These are phyloP conservation scores for Thuidium tamariscinum DNA, from an alignment of 225 moss, liverwort and hornwort genomes.

Conservation along the genomic window DNA sequence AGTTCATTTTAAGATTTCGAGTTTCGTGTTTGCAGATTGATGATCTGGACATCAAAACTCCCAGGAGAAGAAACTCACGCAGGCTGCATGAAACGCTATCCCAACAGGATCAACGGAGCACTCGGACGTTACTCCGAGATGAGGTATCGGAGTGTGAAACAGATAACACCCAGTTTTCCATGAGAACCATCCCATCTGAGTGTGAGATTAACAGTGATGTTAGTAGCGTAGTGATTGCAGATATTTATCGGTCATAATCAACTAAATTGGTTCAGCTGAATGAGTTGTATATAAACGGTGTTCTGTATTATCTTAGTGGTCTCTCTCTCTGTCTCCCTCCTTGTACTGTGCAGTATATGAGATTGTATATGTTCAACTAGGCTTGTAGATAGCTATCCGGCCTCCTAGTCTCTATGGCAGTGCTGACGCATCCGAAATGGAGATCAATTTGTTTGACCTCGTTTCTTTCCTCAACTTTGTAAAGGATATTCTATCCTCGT, in stretches of 20 bases:
- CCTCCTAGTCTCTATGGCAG: slow-evolving; percentile 25
- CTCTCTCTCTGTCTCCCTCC: neutral
- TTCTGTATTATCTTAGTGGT: neutral
- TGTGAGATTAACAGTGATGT: slow-evolving; percentile 16
- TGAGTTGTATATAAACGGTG: slow-evolving; percentile 34
- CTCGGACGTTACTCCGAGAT: neutral
- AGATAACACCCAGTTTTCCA: neutral
- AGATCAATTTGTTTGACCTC: neutral
- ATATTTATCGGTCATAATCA: slow-evolving; percentile 1
- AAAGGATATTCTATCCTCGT: neutral
- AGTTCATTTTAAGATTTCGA: neutral
- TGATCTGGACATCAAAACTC: slow-evolving; percentile 15
- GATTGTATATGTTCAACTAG: neutral
- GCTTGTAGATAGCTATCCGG: slow-evolving; percentile 9
- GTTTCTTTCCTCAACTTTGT: neutral
- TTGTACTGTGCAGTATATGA: neutral
- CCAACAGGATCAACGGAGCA: slow-evolving; percentile 15
- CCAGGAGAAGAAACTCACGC: slow-evolving; percentile 9
- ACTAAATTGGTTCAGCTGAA: neutral
- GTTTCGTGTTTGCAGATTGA: slow-evolving; percentile 8
- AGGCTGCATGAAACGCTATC: slow-evolving; percentile 13
- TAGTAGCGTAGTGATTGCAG: slow-evolving; percentile 24
- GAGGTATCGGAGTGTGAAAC: neutral
- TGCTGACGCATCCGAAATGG: slow-evolving; percentile 10
- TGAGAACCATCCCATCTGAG: neutral